Evolutionary conservation across 495 filamentous ascomycete genomes (phyloP), one percentile per base, ranked within the genome.

Genomic region (Rusavskia elegans): DNA sequence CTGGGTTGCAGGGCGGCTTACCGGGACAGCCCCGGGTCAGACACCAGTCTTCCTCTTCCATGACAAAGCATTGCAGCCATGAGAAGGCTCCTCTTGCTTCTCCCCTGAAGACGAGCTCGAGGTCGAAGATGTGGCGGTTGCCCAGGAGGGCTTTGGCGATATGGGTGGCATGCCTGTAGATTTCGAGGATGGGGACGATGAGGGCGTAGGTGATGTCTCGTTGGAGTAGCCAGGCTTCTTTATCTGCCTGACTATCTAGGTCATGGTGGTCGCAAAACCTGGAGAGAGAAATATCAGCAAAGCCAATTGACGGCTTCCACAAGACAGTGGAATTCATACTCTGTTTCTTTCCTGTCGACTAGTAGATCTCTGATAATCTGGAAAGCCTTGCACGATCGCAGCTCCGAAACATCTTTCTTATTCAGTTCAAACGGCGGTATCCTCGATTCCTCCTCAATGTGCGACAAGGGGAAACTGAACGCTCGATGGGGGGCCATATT

Each of bases 131-230:
- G 51, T 70, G 71, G 35, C 63, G 60, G 46, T 61, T 69, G 37
- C 69, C 68, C 14, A 78, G 63, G 2, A 68, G 69, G 14, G 63
- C 64, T 35, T 69, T 61, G 19, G 77, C 77, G 48, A 77, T 64
- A 4, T 66, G 67, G 45, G 69, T 65, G 30, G 76, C 74, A 54
- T 73, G 71, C 52, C 71, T 64, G 62, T 75, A 75, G 52, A 80
- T 73, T 49, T 78, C 66, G 55, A 78, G 73, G 9, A 82, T 63
- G 9, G 78, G 78, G 14, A 77, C 69, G 46, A 78, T 67, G 17
- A 81, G 67, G 38, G 76, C 75, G 57, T 80, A 75, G 51, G 79
- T 75, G 50, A 81, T 71, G 48, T 81, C 78, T 56, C 77, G 75
- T 51, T 80, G 75, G n/a, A 80, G 65, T 6, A 78, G 68, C 62